These are phyloP conservation scores for Exophiala spinifera DNA, from an alignment of 2,329 filamentous ascomycete species.

Conservation along the genomic window DNA sequence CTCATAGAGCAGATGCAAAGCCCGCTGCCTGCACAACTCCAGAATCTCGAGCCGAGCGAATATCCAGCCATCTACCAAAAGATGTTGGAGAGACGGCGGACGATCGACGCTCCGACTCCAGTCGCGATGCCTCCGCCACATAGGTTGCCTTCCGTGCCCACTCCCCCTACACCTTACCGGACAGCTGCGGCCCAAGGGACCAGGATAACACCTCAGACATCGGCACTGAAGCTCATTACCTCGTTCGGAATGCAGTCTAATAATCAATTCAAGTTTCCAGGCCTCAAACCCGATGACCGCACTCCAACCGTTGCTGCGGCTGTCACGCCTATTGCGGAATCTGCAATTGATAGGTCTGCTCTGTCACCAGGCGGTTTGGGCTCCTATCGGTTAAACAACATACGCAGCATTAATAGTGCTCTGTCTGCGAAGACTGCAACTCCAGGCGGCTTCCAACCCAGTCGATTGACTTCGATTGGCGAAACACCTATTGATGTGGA, in stretches of 20 bases:
- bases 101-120: conserved; percentile 53
- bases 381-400: conserved; percentile 54
- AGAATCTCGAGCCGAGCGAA: conserved; percentile 39
- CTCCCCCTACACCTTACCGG: conserved; percentile 28
- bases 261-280: conserved; percentile 62
- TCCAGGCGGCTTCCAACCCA: conserved; percentile 54
- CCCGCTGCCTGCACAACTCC: conserved; percentile 44
- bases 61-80: conserved; percentile 25
- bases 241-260: conserved; percentile 61
- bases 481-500: conserved; percentile 59
- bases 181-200: conserved; percentile 40
- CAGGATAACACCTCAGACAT: conserved; percentile 68
- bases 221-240: conserved; percentile 86
- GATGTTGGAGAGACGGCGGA: conserved; percentile 25
- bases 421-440: conserved; percentile 63
- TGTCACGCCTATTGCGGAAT: conserved; percentile 84
- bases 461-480: conserved; percentile 72
- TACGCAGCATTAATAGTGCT: conserved; percentile 67
- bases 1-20: neutral
- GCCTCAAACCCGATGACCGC: conserved; percentile 51
- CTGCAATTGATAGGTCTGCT: conserved; percentile 59
- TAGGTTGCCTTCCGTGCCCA: conserved; percentile 12
- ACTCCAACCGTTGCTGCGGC: conserved; percentile 75
- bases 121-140: conserved; percentile 39
- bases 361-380: conserved; percentile 67